These are phyloP conservation scores for Saccharomyces pastorianus DNA, from an alignment of 1,139 yeast species.

Conservation along the genomic window DNA sequence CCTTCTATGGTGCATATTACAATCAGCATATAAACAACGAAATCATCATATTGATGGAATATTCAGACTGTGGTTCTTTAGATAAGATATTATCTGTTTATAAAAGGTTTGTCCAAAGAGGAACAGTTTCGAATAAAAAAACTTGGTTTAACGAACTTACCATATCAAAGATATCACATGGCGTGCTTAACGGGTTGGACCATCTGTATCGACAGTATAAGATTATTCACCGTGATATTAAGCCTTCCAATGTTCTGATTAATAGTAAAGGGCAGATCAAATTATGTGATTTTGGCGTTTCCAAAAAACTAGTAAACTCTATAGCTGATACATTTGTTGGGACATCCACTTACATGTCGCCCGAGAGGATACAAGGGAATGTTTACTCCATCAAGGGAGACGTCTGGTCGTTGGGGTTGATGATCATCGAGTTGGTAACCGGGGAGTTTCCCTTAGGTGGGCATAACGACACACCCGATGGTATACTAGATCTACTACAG, in stretches of 20 bases:
- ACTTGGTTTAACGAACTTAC: slow-evolving; percentile 58
- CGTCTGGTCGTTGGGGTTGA: slow-evolving; percentile 91
- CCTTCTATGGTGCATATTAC: slow-evolving; percentile 79
- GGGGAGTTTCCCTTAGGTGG: slow-evolving; percentile 63
- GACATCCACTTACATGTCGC: slow-evolving; percentile 95
- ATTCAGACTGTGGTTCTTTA: slow-evolving; percentile 88
- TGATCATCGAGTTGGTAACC: slow-evolving; percentile 79
- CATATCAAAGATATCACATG: slow-evolving; percentile 64
- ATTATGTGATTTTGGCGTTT: slow-evolving; percentile 89
- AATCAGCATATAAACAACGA: slow-evolving; percentile 29
- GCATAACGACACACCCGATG: slow-evolving; percentile 61
- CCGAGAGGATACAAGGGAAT: slow-evolving; percentile 92
- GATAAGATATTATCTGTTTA: slow-evolving; percentile 56
- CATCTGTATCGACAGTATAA: slow-evolving; percentile 75
- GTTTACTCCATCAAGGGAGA: slow-evolving; percentile 89
- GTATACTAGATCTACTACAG: slow-evolving; percentile 82
- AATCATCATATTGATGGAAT: slow-evolving; percentile 79
- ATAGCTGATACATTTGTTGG: slow-evolving; percentile 97
- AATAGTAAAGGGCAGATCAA: slow-evolving; percentile 75
- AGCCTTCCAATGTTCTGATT: slow-evolving; percentile 80
- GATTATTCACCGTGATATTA: slow-evolving; percentile 87
- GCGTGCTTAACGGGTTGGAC: slow-evolving; percentile 72
- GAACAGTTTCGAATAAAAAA: slow-evolving; percentile 17
- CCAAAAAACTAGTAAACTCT: slow-evolving; percentile 82
- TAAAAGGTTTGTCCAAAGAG: slow-evolving; percentile 22